Percentiles rank a stretch among this genome's conserved stretches.
Evolutionary conservation across 2,329 filamentous ascomycete species (phyloP).

Genomic region (Trichoderma afroharzianum): DNA sequence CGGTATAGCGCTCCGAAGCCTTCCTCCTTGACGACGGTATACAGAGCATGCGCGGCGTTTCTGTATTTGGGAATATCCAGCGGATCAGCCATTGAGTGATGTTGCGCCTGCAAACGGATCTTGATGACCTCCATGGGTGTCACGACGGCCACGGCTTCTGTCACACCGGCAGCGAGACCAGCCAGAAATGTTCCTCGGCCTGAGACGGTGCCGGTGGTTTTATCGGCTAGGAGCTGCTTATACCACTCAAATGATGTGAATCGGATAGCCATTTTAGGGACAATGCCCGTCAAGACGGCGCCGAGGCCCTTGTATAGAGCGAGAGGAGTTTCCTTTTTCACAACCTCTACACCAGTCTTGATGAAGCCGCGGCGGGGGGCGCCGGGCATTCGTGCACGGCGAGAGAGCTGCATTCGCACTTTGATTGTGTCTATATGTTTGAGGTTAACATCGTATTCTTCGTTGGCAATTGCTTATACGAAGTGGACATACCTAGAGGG

Average conservation of each 20-base stretch:
- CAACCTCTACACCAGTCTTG: conserved; percentile 79
- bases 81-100: conserved; percentile 96
- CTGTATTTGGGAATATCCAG: conserved; percentile 96
- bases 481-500: conserved; percentile 64
- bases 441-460: background rate
- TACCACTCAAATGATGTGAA: conserved; percentile 97
- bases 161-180: conserved; percentile 87
- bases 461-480: background rate
- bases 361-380: conserved; percentile 86
- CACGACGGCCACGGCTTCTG: conserved; percentile 92
- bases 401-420: conserved; percentile 97
- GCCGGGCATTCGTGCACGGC: conserved; percentile 76
- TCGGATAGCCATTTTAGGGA: conserved; percentile 98
- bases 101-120: conserved; percentile 95
- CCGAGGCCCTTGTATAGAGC: conserved; percentile 98
- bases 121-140: conserved; percentile 99
- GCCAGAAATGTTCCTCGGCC: conserved; percentile 69
- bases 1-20: conserved; percentile 84
- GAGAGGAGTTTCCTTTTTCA: conserved; percentile 83
- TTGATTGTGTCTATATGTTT: conserved; percentile 79
- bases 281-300: conserved; percentile 90
- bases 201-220: conserved; percentile 62
- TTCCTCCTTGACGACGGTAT: conserved; percentile 90
- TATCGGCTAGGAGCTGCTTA: conserved; percentile 75
- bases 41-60: conserved; percentile 78